Evolutionary conservation across 139 green algal species (phyloP), one percentile per base, ranked within the genome.

Genomic region (Diplosphaera chodatii): DNA sequence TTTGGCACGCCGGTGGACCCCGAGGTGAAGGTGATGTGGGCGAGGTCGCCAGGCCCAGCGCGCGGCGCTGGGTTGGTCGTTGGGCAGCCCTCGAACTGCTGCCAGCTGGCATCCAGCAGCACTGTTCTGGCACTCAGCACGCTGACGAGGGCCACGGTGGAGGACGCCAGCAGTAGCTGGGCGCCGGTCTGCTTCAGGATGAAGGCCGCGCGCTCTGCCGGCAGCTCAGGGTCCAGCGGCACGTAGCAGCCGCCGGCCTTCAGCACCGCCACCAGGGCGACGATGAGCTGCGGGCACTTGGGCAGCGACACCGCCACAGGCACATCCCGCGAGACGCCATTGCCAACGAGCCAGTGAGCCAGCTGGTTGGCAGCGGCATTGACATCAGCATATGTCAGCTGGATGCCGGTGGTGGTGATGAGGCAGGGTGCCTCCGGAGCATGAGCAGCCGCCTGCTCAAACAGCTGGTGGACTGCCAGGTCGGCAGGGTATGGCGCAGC

Each of bases 11-110:
- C 86, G 1, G 86, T 91, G 0, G 75, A 83, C 29, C 86, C 86
- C 16, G 71, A 83, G 30, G 86, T 91, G 79, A 88, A 91, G 56
- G 87, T 87, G 64, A 84, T 75, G 76, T 89, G 86, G 6, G 79
- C 79, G 3, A 83, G 56, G 41, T 83, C 23, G 27, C 25, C n/a
- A 25, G 75, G 69, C 25, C 20, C 40, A 31, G 8, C 48, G 33
- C 28, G 70, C n/a, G 18, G 28, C n/a, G 23, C 18, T 27, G 56
- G 63, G 63, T 29, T 55, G 6, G 70, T 32, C 1, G n/a, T n/a
- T 18, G 48, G 16, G 13, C 25, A 3, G 10, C 25, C 10, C 16
- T 10, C 8, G 25, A 59, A 59, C 48, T 59, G 48, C 48, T 59
- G 48, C 48, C 48, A 59, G 48, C 48, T 18, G 3, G 22, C 37